Percentiles rank a stretch among this genome's conserved stretches.
phyloP scores from a whole-genome alignment of 2,329 filamentous ascomycete species.

The Cladosporium sp. region DNA sequence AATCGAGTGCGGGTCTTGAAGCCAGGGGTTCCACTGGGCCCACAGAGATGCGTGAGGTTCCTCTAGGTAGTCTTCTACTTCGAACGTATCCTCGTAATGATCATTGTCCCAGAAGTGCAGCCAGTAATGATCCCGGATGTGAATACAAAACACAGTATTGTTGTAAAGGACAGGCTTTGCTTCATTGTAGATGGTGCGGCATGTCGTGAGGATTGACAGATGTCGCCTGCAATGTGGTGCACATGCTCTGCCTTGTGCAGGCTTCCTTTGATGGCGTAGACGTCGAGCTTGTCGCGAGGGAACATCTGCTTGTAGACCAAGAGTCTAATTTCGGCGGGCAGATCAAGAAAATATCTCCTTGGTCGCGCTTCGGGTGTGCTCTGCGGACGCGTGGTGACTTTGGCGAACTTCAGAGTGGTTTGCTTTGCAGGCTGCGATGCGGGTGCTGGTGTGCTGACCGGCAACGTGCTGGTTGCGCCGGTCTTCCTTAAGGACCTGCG shows the following conservation, averaged over 20 bases:
- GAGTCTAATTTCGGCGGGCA: neutral
- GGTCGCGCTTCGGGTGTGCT: neutral
- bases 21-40: neutral
- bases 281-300: neutral
- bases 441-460: neutral
- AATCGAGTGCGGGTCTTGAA: neutral
- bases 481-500: neutral
- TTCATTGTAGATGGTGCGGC: slow-evolving; percentile 1
- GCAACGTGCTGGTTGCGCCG: neutral
- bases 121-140: neutral
- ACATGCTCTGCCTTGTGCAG: neutral
- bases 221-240: neutral
- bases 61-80: neutral
- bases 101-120: neutral
- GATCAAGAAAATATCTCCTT: neutral
- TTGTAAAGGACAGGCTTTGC: slow-evolving; percentile 5
- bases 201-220: neutral
- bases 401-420: neutral
- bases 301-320: neutral
- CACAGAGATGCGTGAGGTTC: neutral
- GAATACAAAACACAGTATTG: neutral
- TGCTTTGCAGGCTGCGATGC: neutral
- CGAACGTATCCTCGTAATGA: neutral
- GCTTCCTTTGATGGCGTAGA: neutral
- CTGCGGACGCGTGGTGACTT: neutral